Evolutionary conservation across 1,284 basidiomycete species (phyloP), one percentile per base, ranked within the genome.

Genomic region (Ustilago bromivora): DNA sequence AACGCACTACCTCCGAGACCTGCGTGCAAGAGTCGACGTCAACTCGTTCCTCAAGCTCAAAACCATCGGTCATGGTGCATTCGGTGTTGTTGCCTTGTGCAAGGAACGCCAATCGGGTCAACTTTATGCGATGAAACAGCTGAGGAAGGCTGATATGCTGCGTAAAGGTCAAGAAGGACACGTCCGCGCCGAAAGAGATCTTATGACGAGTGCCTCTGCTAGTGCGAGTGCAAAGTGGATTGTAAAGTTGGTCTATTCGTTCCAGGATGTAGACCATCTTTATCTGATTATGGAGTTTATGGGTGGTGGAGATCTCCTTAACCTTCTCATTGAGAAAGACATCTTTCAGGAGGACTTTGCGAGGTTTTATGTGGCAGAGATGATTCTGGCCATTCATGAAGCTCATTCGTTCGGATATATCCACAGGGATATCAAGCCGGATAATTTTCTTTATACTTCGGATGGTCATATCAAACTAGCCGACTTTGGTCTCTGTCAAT

Each of bases 161-260:
- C 92, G 94, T 56, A 96, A 96, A 88, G 95, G 94, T n/a, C 96
- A 98, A 87, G 96, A 98, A 88, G 96, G 95, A 3, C 95, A 96
- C 86, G 92, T 96, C 79, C 91, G 94, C 40, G 94, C 95, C 40
- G 94, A 96, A 85, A 90, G 94, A 82, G 94, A 96, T 82, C 89
- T 96, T 61, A 90, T 96, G 79, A 93, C 92, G 87, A 91, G 92
- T 41, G 94, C 87, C 2, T 78, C 76, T 19, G 84, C 80, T 9
- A 80, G 80, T 61, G 74, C 75, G 1, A 69, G 65, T 28, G 81
- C 80, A 28, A 78, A 73, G 57, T 98, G 96, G 95, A 98, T 98
- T 82, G 95, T 98, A 59, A 92, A 92, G 86, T 88, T 99, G 57
- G 90, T 92, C 86, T 98, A 97, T 88, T 95, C 88, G 43, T 90